phyloP scores from a whole-genome alignment of 2,329 filamentous ascomycete genomes.

The Cytospora mali region DNA sequence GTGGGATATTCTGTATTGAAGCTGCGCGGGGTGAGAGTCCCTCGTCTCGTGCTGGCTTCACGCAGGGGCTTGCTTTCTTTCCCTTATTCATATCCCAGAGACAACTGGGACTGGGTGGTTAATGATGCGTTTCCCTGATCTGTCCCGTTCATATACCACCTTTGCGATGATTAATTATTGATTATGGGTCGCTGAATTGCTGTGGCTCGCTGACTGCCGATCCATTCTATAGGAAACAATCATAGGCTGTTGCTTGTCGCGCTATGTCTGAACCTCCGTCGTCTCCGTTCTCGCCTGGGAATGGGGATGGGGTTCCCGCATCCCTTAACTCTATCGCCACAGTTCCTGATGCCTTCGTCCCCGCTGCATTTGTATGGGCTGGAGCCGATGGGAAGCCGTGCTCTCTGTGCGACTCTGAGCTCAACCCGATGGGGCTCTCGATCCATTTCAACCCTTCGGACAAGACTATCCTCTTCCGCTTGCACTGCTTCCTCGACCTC shows the following conservation, averaged over 20 bases:
- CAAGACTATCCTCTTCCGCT: conserved; percentile 9
- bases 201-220: conserved; percentile 1
- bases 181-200: neutral
- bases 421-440: neutral
- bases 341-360: neutral
- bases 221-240: conserved; percentile 6
- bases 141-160: too few relatives aligned
- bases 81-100: neutral
- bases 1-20: conserved; percentile 6
- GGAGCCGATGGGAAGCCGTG: conserved; percentile 2
- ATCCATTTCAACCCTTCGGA: neutral
- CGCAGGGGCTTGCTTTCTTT: conserved; percentile 1
- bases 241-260: neutral
- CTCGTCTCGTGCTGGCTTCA: neutral
- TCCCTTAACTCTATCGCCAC: too few relatives aligned
- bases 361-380: conserved; percentile 10
- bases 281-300: neutral
- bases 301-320: neutral
- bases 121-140: too few relatives aligned
- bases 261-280: neutral
- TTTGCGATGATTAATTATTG: neutral
- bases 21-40: neutral
- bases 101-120: too few relatives aligned
- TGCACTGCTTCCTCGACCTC: conserved; percentile 10
- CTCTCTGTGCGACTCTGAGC: conserved; percentile 7